phyloP scores from a whole-genome alignment of 2,329 filamentous ascomycete genomes.

The Thelonectria blattea region DNA sequence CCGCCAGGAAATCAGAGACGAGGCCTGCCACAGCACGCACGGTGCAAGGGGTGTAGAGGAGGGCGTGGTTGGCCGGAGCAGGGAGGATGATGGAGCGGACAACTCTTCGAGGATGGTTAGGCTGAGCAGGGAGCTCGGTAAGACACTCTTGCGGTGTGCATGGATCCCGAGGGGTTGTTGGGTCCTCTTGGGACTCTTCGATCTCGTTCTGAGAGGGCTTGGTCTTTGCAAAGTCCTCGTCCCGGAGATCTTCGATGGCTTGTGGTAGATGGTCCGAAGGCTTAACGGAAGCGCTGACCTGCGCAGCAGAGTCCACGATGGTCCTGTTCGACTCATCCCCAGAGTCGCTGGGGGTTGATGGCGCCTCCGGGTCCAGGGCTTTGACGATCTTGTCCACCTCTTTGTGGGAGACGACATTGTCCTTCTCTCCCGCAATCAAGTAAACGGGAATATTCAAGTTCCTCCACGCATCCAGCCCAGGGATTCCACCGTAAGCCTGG shows the following conservation, averaged over 20 bases:
- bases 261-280: conserved; percentile 43
- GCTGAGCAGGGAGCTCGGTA: conserved; percentile 54
- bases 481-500: conserved; percentile 66
- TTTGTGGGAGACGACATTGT: conserved; percentile 74
- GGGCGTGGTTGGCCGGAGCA: conserved; percentile 78
- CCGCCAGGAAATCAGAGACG: conserved; percentile 80
- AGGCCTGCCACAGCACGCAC: conserved; percentile 80
- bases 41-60: conserved; percentile 80
- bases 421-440: conserved; percentile 78
- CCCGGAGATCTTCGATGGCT: conserved; percentile 43
- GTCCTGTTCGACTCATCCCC: conserved; percentile 38
- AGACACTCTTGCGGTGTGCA: conserved; percentile 52
- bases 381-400: conserved; percentile 72
- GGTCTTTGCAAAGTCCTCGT: conserved; percentile 35
- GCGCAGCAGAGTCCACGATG: conserved; percentile 55
- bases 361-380: conserved; percentile 41
- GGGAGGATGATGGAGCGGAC: conserved; percentile 76
- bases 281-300: conserved; percentile 47
- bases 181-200: conserved; percentile 19
- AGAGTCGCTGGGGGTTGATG: conserved; percentile 22
- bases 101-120: conserved; percentile 55
- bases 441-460: conserved; percentile 76
- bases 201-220: conserved; percentile 32
- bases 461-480: conserved; percentile 74
- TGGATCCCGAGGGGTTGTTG: conserved; percentile 48